These are phyloP conservation scores for Kickxella alabastrina DNA, from an alignment of 192 early-diverging fungal species.

Conservation along the genomic window DNA sequence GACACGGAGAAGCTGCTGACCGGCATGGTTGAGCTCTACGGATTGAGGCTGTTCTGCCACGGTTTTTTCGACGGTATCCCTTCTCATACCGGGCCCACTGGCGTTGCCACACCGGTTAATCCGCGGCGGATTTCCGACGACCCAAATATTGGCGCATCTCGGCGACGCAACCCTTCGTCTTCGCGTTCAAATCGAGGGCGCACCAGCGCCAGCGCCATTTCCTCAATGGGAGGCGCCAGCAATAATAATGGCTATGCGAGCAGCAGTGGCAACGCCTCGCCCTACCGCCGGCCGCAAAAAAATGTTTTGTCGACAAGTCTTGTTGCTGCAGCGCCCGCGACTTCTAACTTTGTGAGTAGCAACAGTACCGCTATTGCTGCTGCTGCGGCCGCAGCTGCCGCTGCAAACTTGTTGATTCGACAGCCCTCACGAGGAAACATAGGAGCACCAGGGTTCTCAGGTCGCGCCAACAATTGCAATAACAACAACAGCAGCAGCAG, in stretches of 20 bases:
- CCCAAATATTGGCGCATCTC: conserved; percentile 5
- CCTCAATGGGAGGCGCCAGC: conserved; percentile 5
- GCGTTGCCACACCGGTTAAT: background rate
- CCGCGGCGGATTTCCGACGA: conserved; percentile 23
- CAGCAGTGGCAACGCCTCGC: conserved; percentile 9
- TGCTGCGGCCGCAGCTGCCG: conserved; percentile 2
- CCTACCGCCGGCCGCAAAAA: conserved; percentile 28
- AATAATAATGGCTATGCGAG: conserved; percentile 8
- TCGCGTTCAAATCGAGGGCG: conserved; percentile 16
- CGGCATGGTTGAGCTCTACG: conserved; percentile 47
- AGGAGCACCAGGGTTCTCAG: background rate
- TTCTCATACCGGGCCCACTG: background rate
- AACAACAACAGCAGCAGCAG: conserved; percentile 8
- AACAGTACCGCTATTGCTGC: background rate
- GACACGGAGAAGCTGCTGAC: conserved; percentile 34
- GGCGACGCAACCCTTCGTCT: conserved; percentile 6
- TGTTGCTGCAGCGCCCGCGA: background rate
- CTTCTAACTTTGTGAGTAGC: background rate
- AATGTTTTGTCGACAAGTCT: too few species aligned
- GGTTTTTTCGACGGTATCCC: conserved; percentile 39
- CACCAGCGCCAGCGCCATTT: conserved; percentile 17
- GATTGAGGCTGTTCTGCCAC: conserved; percentile 34
- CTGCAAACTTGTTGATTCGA: background rate
- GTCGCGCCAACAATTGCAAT: background rate
- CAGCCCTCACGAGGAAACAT: background rate